Base-by-base conservation (phyloP, 805 yeast species). In the Myxozyma sirexii region DNA sequence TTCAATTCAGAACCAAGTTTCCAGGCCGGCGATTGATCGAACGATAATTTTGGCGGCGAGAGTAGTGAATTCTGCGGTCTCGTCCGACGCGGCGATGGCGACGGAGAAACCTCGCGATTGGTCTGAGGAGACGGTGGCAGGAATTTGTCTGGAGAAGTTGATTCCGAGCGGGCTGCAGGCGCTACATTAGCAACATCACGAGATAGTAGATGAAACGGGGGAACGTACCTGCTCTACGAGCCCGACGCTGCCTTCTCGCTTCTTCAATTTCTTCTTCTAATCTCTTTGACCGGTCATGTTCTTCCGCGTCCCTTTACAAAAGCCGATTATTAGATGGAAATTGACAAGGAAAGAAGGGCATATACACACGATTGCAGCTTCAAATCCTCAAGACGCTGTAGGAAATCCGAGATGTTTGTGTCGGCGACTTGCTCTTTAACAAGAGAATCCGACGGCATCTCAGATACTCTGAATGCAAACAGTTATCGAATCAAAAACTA, bases 261-360 rank as follows among this genome's bases (percentile, higher is more conserved):
- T 57, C 63, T 17, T 54, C 65, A n/a, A 61, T 58, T 41, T 61
- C 65, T 37, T 54, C 46, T 41, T 58, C 65, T 17, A 61, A 35
- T 24, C 44, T 27, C 41, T 29, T 29, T 13, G 59, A 39, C 13
- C 64, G 46, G 12, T 47, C 57, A 19, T 44, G n/a, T 13, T 54
- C 56, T 15, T 48, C 56, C 12, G 37, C 21, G 41, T 48, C 46
- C 4, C 60, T 52, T 24, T 7, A 23, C 37, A 23, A 27, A 21
- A 13, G 4, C 4, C 13, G 39, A 12, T 12, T 21, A 27, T 45
- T n/a, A 41, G 21, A 7, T 2, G 10, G 6, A n/a, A 4, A 2
- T 15, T 15, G 44, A 17, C 2, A 21, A n/a, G 10, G n/a, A 2
- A 19, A 27, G n/a, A 19, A 13, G 7, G 19, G 5, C 29, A 13